Evolutionary conservation across 75 land plant species (phyloP), one percentile per base, ranked within the genome.

Genomic region (Larix kaempferi): DNA sequence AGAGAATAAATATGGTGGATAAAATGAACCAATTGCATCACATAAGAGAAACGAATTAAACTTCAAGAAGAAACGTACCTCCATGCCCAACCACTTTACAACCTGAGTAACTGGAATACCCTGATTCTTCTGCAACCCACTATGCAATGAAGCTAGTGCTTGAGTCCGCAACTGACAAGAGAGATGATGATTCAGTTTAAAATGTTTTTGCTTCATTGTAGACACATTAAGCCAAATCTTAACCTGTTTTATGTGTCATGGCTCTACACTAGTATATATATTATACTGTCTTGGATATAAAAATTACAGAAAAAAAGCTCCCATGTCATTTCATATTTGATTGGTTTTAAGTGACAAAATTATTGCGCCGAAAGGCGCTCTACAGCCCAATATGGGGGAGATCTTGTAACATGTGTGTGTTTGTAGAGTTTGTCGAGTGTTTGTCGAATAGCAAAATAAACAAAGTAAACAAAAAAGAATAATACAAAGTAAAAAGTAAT

Each of bases 61-160:
- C n/a, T 79, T 37, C 72, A 77, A 71, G 27, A 56, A 37, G 57
- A 37, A 54, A 61, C 22, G 56, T 89, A 97, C 99, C 98, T 97
- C 98, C 95, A 97, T 85, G 10, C 77, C 94, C 49, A 97, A 86
- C 99, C 99, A 97, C 16, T 76, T 80, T 54, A 78, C 81, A 74
- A 97, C 85, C 78, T 84, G 87, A 41, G 73, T 41, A 58, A 93
- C 76, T 29, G 99, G 99, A 37, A 97, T 85, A 44, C 99, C 98
- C 80, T 97, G 99, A 80, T 87, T 92, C 78, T 73, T 88, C 84
- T 88, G 93, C 11, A 97, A 85, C 49, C 92, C 91, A 78, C 88
- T 83, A 75, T 95, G 90, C 73, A 97, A 80, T 76, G 94, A 84
- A 78, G 95, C 99, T 77, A 97, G 89, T 57, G 98, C 98, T 72